A percentile compares a stretch with the other conserved stretches of the same genome.
These are phyloP conservation scores for Aspergillus sp. DNA, from an alignment of 2,329 filamentous ascomycete species.

Conservation along the genomic window DNA sequence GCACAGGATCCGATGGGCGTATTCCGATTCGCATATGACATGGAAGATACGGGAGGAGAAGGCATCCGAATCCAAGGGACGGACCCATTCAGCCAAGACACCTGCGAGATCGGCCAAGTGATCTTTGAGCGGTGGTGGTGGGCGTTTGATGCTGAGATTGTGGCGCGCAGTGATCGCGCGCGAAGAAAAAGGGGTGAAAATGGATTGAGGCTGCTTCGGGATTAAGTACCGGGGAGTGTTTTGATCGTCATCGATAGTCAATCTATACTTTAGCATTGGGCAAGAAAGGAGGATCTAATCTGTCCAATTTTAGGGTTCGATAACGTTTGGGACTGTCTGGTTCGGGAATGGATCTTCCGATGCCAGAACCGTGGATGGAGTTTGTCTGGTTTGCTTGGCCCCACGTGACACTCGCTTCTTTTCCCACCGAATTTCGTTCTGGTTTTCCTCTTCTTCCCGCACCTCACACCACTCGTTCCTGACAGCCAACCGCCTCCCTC, in stretches of 20 bases:
- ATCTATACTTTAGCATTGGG: not conserved
- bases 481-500: not conserved
- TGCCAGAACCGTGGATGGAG: too few species aligned
- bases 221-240: not conserved
- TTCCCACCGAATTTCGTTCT: conserved; percentile 10
- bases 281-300: too few species aligned
- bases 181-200: conserved; percentile 47
- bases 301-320: too few species aligned
- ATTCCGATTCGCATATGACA: conserved; percentile 55
- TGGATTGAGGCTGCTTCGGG: conserved; percentile 8
- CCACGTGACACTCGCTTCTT: conserved; percentile 15
- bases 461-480: conserved; percentile 2
- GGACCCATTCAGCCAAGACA: conserved; percentile 49
- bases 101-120: conserved; percentile 60
- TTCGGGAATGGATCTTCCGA: too few species aligned
- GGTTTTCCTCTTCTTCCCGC: conserved; percentile 5
- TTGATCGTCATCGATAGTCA: not conserved
- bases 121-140: conserved; percentile 63
- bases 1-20: conserved; percentile 50
- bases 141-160: conserved; percentile 53
- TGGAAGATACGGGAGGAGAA: conserved; percentile 55
- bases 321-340: too few species aligned
- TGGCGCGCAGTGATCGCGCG: conserved; percentile 56
- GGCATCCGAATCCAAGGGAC: conserved; percentile 52
- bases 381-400: not conserved